Evolutionary conservation across 768 basidiomycete species (phyloP).

Genomic region (Clavaria fumosa): DNA sequence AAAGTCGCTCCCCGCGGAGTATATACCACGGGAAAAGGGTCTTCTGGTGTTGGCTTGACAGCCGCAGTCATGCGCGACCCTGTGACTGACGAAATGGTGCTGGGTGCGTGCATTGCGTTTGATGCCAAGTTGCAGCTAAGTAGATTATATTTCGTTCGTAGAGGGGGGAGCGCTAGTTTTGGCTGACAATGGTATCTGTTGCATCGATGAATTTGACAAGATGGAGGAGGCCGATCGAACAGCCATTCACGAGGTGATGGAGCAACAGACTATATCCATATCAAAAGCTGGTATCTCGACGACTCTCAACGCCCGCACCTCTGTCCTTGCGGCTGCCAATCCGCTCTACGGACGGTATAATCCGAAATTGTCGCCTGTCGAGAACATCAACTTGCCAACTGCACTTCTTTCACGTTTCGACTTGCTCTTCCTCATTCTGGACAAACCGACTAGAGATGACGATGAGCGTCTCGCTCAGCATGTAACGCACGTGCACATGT

Average conservation of each 20-base stretch:
- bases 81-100: constrained; percentile 98
- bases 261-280: constrained; percentile 98
- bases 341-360: constrained; percentile 98
- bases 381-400: constrained; percentile 98
- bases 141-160: constrained; percentile 18
- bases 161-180: constrained; percentile 99
- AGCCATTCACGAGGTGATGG: constrained; percentile 99
- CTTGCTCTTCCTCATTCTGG: constrained; percentile 88
- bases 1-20: constrained; percentile 96
- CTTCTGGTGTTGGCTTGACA: constrained; percentile 95
- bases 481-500: constrained; percentile 97
- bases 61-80: constrained; percentile 99
- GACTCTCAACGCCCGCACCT: constrained; percentile 92
- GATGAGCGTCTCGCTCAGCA: constrained; percentile 94
- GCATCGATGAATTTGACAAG: constrained; percentile 99
- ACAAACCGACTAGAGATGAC: constrained; percentile 88
- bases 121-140: not conserved
- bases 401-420: constrained; percentile 95
- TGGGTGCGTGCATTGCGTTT: constrained; percentile 46
- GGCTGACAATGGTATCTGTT: constrained; percentile 98
- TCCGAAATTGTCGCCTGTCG: constrained; percentile 91
- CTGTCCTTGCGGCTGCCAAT: constrained; percentile 95
- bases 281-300: constrained; percentile 99
- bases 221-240: constrained; percentile 98
- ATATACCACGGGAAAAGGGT: constrained; percentile 97